These are phyloP conservation scores for Fraxinus dipetala DNA, from an alignment of 305 asterid genomes.

Conservation along the genomic window DNA sequence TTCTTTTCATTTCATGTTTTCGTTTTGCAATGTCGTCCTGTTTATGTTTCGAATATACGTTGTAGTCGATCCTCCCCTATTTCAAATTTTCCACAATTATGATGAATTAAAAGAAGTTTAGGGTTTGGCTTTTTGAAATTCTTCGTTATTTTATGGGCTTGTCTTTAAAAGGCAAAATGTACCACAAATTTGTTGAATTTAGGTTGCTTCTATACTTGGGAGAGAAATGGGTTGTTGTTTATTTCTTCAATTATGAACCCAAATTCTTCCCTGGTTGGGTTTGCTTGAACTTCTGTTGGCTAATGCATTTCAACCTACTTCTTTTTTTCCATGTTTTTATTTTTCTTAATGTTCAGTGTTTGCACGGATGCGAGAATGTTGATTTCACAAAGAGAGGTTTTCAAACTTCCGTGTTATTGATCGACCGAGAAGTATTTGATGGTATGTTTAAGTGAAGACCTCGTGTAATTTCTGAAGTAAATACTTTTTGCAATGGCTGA, in stretches of 20 bases:
- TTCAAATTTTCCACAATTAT: background rate
- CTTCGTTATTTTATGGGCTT: background rate
- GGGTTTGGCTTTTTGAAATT: background rate
- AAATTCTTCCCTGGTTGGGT: background rate
- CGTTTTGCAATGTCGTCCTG: background rate
- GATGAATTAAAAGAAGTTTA: background rate
- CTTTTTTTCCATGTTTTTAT: background rate
- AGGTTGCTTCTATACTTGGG: background rate
- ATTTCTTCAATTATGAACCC: background rate
- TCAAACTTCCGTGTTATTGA: background rate
- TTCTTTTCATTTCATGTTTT: background rate
- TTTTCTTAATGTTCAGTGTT: slow-evolving; percentile 3
- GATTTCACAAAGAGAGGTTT: background rate
- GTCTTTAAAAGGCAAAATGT: background rate
- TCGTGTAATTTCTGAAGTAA: slow-evolving; percentile 30
- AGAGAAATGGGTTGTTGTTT: background rate
- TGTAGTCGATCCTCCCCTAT: background rate
- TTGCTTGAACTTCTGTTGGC: background rate
- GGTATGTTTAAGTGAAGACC: slow-evolving; percentile 19
- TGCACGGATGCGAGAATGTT: background rate
- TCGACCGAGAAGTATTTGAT: slow-evolving; percentile 7
- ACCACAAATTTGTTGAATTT: background rate
- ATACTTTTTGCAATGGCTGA: slow-evolving; percentile 41
- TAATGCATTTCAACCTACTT: background rate
- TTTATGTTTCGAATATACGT: background rate